These are phyloP conservation scores for Lavandula angustifolia DNA, from an alignment of 257 asterid species.

Conservation along the genomic window DNA sequence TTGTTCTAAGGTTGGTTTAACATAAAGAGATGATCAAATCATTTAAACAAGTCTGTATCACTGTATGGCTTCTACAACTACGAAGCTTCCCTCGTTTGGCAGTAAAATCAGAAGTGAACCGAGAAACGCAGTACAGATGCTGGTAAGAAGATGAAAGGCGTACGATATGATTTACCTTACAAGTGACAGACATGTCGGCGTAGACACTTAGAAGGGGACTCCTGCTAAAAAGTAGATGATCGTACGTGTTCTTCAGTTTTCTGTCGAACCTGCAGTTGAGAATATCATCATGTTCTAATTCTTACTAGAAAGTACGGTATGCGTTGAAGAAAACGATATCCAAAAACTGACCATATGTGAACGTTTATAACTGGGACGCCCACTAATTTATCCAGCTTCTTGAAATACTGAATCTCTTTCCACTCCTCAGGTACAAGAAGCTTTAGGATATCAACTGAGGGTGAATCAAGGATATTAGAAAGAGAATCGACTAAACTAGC, in stretches of 20 bases:
- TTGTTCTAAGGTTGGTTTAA: not conserved
- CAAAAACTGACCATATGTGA: slow-evolving; percentile 71
- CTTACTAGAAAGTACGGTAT: slow-evolving; percentile 5
- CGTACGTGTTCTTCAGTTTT: slow-evolving; percentile 84
- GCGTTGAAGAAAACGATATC: too few species aligned
- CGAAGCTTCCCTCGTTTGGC: not conserved
- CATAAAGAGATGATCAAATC: not conserved
- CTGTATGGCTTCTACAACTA: not conserved
- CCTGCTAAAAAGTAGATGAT: slow-evolving; percentile 95
- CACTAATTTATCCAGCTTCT: slow-evolving; percentile 74
- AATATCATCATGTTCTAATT: slow-evolving; percentile 15
- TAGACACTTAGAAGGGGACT: slow-evolving; percentile 96
- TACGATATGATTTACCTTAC: slow-evolving; percentile 63
- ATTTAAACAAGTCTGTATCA: too few species aligned
- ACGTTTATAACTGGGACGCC: slow-evolving; percentile 98
- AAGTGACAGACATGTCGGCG: slow-evolving; percentile 98
- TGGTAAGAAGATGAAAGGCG: slow-evolving; percentile 8
- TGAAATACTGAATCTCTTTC: slow-evolving; percentile 80
- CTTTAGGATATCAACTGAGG: slow-evolving; percentile 81
- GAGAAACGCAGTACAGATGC: not conserved
- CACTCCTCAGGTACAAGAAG: slow-evolving; percentile 88
- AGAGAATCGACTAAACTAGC: not conserved
- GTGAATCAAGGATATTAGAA: slow-evolving; percentile 28
- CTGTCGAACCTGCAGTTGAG: slow-evolving; percentile 85
- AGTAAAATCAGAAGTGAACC: not conserved